Evolutionary conservation across 2,329 filamentous ascomycete species (phyloP).

Genomic region (Botryotinia calthae): DNA sequence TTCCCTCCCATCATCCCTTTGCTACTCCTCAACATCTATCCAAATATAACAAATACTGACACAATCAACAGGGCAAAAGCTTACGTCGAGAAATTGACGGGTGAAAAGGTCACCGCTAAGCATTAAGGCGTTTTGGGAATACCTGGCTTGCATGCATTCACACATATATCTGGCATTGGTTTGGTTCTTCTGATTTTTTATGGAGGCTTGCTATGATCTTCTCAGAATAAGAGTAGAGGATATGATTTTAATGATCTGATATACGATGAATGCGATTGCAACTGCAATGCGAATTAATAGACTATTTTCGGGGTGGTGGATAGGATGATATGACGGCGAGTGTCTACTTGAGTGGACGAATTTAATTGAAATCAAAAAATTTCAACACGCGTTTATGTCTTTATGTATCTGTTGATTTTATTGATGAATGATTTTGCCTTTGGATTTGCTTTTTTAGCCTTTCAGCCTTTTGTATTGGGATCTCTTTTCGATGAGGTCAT

Average conservation of each 20-base stretch:
- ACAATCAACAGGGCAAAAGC: constrained; percentile 58
- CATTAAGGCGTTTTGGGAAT: constrained; percentile 50
- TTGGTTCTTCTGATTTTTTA: constrained; percentile 5
- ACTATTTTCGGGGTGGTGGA: not conserved
- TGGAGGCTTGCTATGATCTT: constrained; percentile 4
- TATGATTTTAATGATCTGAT: constrained; percentile 3
- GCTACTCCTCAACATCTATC: no score
- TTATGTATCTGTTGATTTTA: not conserved
- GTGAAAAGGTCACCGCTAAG: constrained; percentile 63
- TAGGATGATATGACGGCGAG: not conserved
- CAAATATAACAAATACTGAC: constrained; percentile 21
- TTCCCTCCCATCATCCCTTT: not conserved
- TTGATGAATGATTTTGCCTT: not conserved
- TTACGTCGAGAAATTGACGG: constrained; percentile 65
- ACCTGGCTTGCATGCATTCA: not conserved
- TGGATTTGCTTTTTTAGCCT: no score
- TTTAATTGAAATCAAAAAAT: not conserved
- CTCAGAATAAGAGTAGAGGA: constrained; percentile 7
- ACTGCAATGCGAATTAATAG: constrained; percentile 11
- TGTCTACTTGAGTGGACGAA: not conserved
- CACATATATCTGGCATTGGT: constrained; percentile 15
- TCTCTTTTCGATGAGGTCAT: not conserved
- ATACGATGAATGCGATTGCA: not conserved
- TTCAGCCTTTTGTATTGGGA: not conserved
- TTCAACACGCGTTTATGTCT: not conserved